Evolutionary conservation across 208 protist genomes (phyloP), one percentile per base, ranked within the genome.

Genomic region (Polymyxa betae): DNA sequence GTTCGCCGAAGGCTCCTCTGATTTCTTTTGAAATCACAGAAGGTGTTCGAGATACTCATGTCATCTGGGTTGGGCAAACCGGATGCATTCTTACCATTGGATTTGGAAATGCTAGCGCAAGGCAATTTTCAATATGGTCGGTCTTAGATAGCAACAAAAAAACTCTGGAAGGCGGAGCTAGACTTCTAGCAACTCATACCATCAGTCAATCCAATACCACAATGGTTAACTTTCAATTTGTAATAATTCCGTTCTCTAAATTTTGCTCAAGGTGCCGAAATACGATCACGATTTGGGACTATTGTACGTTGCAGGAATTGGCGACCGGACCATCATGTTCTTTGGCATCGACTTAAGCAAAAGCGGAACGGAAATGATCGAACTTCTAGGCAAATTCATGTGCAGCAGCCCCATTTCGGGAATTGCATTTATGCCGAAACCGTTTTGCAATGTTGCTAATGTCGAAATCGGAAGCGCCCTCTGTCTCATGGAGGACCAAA

Each of bases 381-480:
- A 45, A 43, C 40, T 35, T 20, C n/a, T 45, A 35, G 72, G 72
- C 5, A 35, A n/a, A 43, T 82, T 38, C n/a, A 12, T 82, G n/a
- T 82, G 72, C n/a, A 12, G 16, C 5, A 16, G 12, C 12, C 5
- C 35, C n/a, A n/a, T 82, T 43, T 35, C 35, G 12, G 72, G 72
- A 20, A 82, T 82, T 12, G 35, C 72, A n/a, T 82, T 5, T 5
- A 5, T 40, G 5, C 72, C 16, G 16, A 82, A 82, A n/a, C 5
- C 72, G 72, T 82, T n/a, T 12, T 82, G 72, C 72, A 43, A 82
- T 35, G 40, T 82, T n/a, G 5, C 16, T n/a, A 43, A n/a, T n/a
- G 72, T 82, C n/a, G 72, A 82, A 82, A 43, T 82, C 72, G 72
- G 72, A 20, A 20, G 72, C 35, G 72, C 72, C 5, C n/a, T 82